Evolutionary conservation across 2,329 filamentous ascomycete species (phyloP), one percentile per base, ranked within the genome.

Genomic region (Fusarium tuaranense): DNA sequence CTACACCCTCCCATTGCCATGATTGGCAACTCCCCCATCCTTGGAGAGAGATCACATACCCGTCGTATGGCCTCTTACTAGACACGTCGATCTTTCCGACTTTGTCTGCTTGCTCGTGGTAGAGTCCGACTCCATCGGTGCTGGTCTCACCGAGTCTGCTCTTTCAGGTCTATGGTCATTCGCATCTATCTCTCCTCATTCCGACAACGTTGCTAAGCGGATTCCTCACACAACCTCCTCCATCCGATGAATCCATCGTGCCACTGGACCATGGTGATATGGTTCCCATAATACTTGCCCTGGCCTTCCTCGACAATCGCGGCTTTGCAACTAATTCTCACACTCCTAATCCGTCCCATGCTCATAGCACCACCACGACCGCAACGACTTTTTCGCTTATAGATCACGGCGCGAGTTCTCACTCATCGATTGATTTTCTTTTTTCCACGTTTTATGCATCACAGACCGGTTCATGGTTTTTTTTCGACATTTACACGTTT

Each of bases 1-100:
- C 62, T 75, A 16, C 32, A 83, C 70, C 80, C 85, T 69, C 79
- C 86, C 63, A 78, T 80, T 48, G 81, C 84, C 69, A 85, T 87
- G 82, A 86, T 87, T 72, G 83, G 83, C 67, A 83, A 86, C 74
- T 87, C 83, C 39, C 87, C 80, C 76, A 80, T 85, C 78, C 76
- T 84, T 9, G 83, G 81, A 82, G 88, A 91, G 74, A 86, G 89
- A 78, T 85, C 86, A 67, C 86, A 88, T 76, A 84, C 87, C 74
- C 87, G 90, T 78, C 89, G 91, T 63, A 90, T 92, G 88, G 90
- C 88, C 62, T 92, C 91, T 13, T 92, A 91, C 81, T 92, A 83
- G 87, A 76, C 72, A 62, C 59, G 68, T 63, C 68, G 58, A 67
- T 71, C 66, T 66, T 68, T 51, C 59, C 71, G 63, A 71, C 75